Evolutionary conservation across 345 rosid genomes (phyloP).

Genomic region (Citrus reticulata): DNA sequence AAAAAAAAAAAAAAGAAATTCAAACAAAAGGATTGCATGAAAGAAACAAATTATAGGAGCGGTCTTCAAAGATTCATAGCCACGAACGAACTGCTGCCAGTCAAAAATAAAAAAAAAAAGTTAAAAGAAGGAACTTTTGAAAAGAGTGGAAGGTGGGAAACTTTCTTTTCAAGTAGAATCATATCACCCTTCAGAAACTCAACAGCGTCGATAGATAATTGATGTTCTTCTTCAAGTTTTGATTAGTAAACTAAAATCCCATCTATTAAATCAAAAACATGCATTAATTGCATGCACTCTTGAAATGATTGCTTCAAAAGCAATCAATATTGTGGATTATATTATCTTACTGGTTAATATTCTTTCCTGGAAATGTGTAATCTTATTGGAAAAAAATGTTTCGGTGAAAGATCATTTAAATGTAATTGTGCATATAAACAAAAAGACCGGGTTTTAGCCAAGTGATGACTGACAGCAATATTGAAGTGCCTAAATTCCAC

Average conservation of each 20-base stretch:
- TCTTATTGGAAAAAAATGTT: background rate
- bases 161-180: background rate
- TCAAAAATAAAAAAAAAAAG: too few species aligned
- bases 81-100: too few species aligned
- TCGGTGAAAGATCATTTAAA: background rate
- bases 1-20: too few species aligned
- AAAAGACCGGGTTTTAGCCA: background rate
- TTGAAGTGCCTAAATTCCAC: background rate
- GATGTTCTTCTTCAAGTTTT: background rate
- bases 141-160: background rate
- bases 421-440: background rate
- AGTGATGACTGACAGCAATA: background rate
- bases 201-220: background rate
- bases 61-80: too few species aligned
- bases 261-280: background rate
- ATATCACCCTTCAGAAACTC: background rate
- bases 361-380: background rate
- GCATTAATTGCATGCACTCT: background rate
- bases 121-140: background rate
- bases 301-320: background rate
- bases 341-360: background rate
- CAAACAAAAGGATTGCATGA: background rate
- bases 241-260: background rate
- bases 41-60: background rate
- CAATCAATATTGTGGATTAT: background rate